Evolutionary conservation across 2,329 filamentous ascomycete species (phyloP).

Genomic region (Beauveria brongniartii): DNA sequence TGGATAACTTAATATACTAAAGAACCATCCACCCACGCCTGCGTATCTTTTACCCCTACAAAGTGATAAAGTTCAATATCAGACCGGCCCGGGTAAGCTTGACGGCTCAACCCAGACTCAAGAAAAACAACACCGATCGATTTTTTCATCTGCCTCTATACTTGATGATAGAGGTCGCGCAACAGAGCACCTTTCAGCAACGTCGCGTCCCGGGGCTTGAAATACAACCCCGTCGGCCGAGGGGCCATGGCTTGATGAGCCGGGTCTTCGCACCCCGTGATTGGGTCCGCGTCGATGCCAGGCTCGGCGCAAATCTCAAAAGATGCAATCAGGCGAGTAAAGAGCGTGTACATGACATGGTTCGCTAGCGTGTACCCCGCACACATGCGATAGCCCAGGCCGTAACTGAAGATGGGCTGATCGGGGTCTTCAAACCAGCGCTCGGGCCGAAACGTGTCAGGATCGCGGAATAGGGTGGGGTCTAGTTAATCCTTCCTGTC

Average conservation of each 20-base stretch:
- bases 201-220: not conserved
- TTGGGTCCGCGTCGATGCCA: not conserved
- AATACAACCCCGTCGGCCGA: slow-evolving; percentile 1
- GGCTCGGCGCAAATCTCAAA: not conserved
- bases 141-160: not conserved
- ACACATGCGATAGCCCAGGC: slow-evolving; percentile 6
- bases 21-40: not conserved
- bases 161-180: not conserved
- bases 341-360: slow-evolving; percentile 5
- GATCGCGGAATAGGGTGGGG: not conserved
- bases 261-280: not conserved
- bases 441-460: slow-evolving; percentile 1
- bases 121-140: not conserved
- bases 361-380: slow-evolving; percentile 6
- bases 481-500: not conserved
- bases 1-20: not conserved
- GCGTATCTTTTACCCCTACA: not conserved
- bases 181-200: not conserved
- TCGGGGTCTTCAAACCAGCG: slow-evolving; percentile 5
- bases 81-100: not conserved
- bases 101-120: not conserved
- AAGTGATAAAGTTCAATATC: not conserved
- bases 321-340: not conserved
- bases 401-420: slow-evolving; percentile 9
- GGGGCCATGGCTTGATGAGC: slow-evolving; percentile 5